Conservation (phyloP, 306 rosid genomes). For the Inga leiocalycina region DNA sequence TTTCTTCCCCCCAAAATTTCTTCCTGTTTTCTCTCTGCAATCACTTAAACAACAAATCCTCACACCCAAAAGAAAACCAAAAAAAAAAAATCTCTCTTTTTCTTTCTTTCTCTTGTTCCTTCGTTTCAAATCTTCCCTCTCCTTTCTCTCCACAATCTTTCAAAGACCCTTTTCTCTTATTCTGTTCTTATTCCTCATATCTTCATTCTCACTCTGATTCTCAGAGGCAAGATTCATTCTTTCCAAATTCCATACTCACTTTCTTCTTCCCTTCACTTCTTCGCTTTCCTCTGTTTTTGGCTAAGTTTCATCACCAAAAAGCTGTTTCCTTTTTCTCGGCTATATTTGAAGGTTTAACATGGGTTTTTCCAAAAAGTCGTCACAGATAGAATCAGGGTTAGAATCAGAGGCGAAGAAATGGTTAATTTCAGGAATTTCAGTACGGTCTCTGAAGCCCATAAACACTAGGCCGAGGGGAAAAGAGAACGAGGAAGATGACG, state of each 20-base stretch:
- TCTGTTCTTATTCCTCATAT: conserved; percentile 59
- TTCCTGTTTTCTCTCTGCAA: conserved; percentile 41
- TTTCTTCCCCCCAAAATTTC: conserved; percentile 25
- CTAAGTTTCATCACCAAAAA: neutral
- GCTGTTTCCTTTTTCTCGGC: neutral
- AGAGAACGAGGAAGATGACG: conserved; percentile 41
- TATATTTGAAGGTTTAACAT: conserved; percentile 34
- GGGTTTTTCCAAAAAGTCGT: conserved; percentile 84
- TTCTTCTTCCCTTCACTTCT: neutral
- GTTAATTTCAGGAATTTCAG: conserved; percentile 75
- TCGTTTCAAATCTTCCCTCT: conserved; percentile 38
- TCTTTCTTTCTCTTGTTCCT: conserved; percentile 17
- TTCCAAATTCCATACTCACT: conserved; percentile 34
- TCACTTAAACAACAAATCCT: neutral
- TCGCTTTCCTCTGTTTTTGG: conserved; percentile 18
- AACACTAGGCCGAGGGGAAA: conserved; percentile 54
- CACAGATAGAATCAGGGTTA: conserved; percentile 57
- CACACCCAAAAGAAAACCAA: neutral
- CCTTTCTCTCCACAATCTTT: conserved; percentile 30
- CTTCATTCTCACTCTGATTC: conserved; percentile 38
- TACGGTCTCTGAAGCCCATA: conserved; percentile 70
- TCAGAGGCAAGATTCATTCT: conserved; percentile 33
- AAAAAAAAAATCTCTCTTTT: conserved; percentile 12
- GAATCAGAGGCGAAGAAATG: conserved; percentile 77
- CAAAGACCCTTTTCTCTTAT: conserved; percentile 73